phyloP scores from a whole-genome alignment of 2,329 filamentous ascomycete genomes.

The Trichophyton equinum region DNA sequence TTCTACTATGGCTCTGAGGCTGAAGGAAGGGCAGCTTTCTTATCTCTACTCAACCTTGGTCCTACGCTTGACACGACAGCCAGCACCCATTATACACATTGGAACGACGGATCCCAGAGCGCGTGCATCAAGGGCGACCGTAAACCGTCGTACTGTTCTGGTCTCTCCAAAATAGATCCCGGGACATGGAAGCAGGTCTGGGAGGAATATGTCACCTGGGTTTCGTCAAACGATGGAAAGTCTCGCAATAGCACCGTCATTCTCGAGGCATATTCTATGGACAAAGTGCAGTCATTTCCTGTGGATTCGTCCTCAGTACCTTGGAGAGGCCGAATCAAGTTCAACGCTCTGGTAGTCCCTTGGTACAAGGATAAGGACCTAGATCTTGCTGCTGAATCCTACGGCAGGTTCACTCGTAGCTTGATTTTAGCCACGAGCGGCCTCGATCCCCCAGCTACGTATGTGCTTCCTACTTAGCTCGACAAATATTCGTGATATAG shows the following conservation, averaged over 20 bases:
- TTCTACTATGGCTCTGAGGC: conserved; percentile 13
- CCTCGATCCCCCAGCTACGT: conserved; percentile 3
- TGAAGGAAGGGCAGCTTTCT: not conserved
- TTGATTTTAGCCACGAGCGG: conserved; percentile 18
- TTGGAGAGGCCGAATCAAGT: conserved; percentile 19
- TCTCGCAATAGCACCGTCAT: conserved; percentile 4
- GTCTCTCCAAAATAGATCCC: conserved; percentile 18
- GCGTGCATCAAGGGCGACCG: not conserved
- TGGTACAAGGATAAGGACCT: conserved; percentile 29
- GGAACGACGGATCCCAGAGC: conserved; percentile 26
- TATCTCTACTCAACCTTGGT: not conserved
- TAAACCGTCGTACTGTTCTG: not conserved
- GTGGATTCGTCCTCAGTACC: not conserved
- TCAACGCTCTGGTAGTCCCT: conserved; percentile 28
- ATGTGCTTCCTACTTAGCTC: not conserved
- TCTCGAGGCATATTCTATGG: not conserved
- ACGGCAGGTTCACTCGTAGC: conserved; percentile 22
- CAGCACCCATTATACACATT: conserved; percentile 25
- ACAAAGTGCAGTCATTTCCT: not conserved
- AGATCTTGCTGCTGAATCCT: conserved; percentile 24
- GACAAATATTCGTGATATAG: not conserved
- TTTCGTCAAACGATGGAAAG: not conserved
- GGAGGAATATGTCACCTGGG: not conserved
- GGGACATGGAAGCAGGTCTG: not conserved
- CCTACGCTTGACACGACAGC: conserved; percentile 12